phyloP scores from a whole-genome alignment of 2,329 filamentous ascomycete species.

The Fusarium bulbicola region DNA sequence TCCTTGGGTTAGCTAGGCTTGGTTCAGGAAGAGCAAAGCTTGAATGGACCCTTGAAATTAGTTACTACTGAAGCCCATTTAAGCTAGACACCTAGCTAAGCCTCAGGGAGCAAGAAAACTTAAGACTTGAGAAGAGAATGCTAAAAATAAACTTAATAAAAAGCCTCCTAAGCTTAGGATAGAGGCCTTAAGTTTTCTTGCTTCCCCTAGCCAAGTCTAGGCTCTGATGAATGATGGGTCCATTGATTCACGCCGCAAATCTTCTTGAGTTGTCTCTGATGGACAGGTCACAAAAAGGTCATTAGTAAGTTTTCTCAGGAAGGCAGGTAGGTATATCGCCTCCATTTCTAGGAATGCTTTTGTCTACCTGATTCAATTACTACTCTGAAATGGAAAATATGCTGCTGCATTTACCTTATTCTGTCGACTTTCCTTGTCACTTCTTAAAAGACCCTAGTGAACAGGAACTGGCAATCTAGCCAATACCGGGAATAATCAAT shows the following conservation, averaged over 20 bases:
- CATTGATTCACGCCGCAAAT: background rate
- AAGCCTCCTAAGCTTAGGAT: background rate
- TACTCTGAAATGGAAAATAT: background rate
- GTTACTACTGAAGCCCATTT: background rate
- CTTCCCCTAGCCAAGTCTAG: background rate
- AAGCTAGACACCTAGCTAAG: background rate
- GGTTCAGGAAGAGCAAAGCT: constrained; percentile 1
- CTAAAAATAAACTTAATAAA: background rate
- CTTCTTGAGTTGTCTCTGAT: background rate
- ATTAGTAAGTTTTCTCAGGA: background rate
- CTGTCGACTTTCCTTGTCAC: background rate
- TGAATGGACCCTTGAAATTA: constrained; percentile 31
- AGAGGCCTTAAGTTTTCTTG: background rate
- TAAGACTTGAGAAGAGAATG: background rate
- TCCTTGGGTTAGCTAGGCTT: background rate
- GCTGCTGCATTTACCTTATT: background rate
- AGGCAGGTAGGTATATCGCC: too few species aligned
- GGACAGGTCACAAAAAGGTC: background rate
- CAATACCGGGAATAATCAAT: constrained; percentile 24
- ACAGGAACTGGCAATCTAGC: background rate
- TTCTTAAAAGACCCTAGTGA: background rate
- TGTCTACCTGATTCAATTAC: background rate
- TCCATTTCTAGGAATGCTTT: background rate
- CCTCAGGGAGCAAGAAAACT: background rate
- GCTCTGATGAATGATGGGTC: constrained; percentile 10